A percentile compares a stretch with the other conserved stretches of the same genome.
These are phyloP conservation scores for Clitocybe nebularis DNA, from an alignment of 1,284 basidiomycete species.

Conservation along the genomic window DNA sequence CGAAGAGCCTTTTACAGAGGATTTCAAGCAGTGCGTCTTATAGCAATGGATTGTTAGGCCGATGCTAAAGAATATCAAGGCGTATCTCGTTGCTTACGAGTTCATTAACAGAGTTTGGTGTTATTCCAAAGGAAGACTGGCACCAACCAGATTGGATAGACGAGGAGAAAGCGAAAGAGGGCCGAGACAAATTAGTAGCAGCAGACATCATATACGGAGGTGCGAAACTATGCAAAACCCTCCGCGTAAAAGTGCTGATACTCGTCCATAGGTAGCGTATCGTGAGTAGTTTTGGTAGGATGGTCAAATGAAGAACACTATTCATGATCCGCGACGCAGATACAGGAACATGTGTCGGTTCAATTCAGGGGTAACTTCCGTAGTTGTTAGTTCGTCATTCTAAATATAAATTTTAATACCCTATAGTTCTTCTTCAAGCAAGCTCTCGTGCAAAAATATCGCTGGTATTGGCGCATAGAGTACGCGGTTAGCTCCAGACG, in stretches of 20 bases:
- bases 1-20: constrained; percentile 13
- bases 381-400: constrained; percentile 2
- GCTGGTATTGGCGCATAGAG: constrained; percentile 71
- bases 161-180: constrained; percentile 55
- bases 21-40: constrained; percentile 12
- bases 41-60: neutral
- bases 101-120: constrained; percentile 39
- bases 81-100: constrained; percentile 35
- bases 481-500: constrained; percentile 2
- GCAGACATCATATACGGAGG: constrained; percentile 49
- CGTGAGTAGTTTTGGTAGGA: constrained; percentile 1
- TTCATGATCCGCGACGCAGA: constrained; percentile 13
- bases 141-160: constrained; percentile 71
- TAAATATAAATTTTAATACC: constrained; percentile 6
- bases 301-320: neutral
- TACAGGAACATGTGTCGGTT: constrained; percentile 80
- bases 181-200: constrained; percentile 54
- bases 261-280: constrained; percentile 2
- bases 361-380: constrained; percentile 59
- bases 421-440: constrained; percentile 19
- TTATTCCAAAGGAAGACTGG: constrained; percentile 50
- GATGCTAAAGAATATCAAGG: constrained; percentile 22
- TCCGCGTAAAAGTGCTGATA: neutral
- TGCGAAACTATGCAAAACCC: constrained; percentile 11
- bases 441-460: constrained; percentile 35